Base-by-base conservation (phyloP, 768 basidiomycete species). In the Galerina marginata region DNA sequence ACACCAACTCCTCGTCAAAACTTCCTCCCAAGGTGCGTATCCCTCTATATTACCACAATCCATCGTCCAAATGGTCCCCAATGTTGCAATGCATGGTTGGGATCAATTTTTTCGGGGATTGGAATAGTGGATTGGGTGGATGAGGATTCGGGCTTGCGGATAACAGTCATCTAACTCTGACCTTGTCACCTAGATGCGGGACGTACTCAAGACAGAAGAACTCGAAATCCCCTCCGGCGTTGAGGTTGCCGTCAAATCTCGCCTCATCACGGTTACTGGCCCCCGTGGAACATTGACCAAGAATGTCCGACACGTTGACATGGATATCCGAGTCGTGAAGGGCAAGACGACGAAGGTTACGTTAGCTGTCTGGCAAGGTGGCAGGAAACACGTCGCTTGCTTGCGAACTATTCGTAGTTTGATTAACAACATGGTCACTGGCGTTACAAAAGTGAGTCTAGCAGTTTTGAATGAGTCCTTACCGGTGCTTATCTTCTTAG, bases 381-480 rank as follows among this genome's bases (percentile, higher is more conserved):
- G 88, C 65, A 89, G 97, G 74, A 99, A 99, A 83, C 97, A 99
- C 74, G 93, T 99, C 71, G 97, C 97, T 58, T 98, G 96, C 83
- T 82, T 99, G 66, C 88, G 96, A 67, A 99, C 97, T 39, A 93
- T 99, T 79, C 90, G 89, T 77, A 95, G 91, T 67, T 75, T 96
- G 70, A 96, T 99, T 71, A 88, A 86, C 77, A 99, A 99, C 85
- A 95, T 99, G 95, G 86, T 99, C 75, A 94, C 80, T 65, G 97
- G 97, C 65, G 97, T 99, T 63, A 98, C 95, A 52, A 94, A 96
- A 87, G 95, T 90, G 61, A 59, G 78, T 39, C 37, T 33, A 9
- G 40, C 20, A 36, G 6, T 45, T 26, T 29, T 16, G 53, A 37
- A 15, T 26, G 7, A 15, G 37, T 14, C 43, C 6, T 33, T 20